phyloP scores from a whole-genome alignment of 2,329 filamentous ascomycete genomes.

The Pezicula radicicola region DNA sequence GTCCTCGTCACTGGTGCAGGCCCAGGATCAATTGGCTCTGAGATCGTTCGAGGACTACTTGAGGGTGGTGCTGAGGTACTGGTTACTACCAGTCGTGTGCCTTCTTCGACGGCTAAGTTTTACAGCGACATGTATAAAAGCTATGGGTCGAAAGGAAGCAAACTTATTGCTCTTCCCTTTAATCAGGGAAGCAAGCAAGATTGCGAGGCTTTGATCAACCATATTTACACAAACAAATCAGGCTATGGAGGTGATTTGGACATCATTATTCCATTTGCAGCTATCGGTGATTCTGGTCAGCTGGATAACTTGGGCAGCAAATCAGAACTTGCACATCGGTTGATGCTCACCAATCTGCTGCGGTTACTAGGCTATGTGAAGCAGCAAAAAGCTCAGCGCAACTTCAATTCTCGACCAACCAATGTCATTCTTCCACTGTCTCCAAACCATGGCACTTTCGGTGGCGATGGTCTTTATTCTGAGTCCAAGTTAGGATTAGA shows the following conservation, averaged over 20 bases:
- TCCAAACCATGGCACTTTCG: conserved; percentile 95
- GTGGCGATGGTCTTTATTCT: conserved; percentile 92
- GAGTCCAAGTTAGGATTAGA: conserved; percentile 95
- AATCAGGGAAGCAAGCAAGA: conserved; percentile 98
- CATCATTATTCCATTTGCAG: conserved; percentile 90
- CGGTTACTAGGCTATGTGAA: conserved; percentile 70
- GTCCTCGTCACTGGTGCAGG: conserved; percentile 96
- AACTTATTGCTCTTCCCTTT: conserved; percentile 94
- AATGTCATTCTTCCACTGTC: conserved; percentile 95
- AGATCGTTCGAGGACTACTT: conserved; percentile 92
- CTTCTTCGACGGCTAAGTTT: not conserved
- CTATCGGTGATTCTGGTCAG: conserved; percentile 77
- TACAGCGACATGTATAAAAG: conserved; percentile 96
- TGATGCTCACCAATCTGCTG: conserved; percentile 94
- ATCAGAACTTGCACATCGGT: conserved; percentile 92
- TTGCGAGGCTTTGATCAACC: conserved; percentile 84
- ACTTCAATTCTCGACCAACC: conserved; percentile 62
- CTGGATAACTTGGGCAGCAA: conserved; percentile 93
- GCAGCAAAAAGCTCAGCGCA: too few species aligned
- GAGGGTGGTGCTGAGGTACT: conserved; percentile 90
- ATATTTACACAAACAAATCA: conserved; percentile 92
- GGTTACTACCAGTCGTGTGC: conserved; percentile 92
- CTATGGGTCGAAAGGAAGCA: conserved; percentile 81
- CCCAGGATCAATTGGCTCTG: conserved; percentile 87
- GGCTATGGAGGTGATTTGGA: conserved; percentile 96